phyloP scores from a whole-genome alignment of 2,329 filamentous ascomycete species.

The Ceratocystis harringtonii region DNA sequence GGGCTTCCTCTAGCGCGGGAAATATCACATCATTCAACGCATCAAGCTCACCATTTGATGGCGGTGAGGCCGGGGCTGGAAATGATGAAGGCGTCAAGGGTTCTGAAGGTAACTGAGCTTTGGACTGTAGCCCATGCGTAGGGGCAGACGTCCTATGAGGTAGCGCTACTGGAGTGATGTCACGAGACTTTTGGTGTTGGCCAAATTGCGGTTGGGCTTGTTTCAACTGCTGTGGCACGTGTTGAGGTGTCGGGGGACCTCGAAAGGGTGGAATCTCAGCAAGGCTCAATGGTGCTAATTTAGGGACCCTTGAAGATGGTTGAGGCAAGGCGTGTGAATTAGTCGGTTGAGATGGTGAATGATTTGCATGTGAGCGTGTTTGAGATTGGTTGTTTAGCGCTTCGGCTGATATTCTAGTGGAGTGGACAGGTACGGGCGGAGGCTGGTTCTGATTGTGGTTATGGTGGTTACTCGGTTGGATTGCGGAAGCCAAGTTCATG shows the following conservation, averaged over 20 bases:
- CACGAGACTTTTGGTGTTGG: constrained; percentile 17
- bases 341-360: not conserved
- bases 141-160: constrained; percentile 6
- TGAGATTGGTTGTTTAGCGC: not conserved
- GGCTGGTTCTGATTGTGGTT: constrained; percentile 1
- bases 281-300: constrained; percentile 29
- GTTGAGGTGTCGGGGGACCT: constrained; percentile 25
- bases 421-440: constrained; percentile 13
- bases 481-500: constrained; percentile 34
- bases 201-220: constrained; percentile 19
- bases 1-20: constrained; percentile 78
- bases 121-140: constrained; percentile 22
- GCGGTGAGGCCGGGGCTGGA: constrained; percentile 41
- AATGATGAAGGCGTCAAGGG: constrained; percentile 33
- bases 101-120: constrained; percentile 25
- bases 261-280: constrained; percentile 43
- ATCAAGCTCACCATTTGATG: constrained; percentile 57
- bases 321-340: not conserved
- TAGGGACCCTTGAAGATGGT: constrained; percentile 17
- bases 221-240: constrained; percentile 6
- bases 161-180: constrained; percentile 18
- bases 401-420: constrained; percentile 9
- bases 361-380: not conserved
- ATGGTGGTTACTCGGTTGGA: constrained; percentile 19
- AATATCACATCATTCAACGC: constrained; percentile 84